A percentile compares a stretch with the other conserved stretches of the same genome.
Conservation (phyloP, 2,329 filamentous ascomycete genomes). For the Lachnellula cervina region DNA sequence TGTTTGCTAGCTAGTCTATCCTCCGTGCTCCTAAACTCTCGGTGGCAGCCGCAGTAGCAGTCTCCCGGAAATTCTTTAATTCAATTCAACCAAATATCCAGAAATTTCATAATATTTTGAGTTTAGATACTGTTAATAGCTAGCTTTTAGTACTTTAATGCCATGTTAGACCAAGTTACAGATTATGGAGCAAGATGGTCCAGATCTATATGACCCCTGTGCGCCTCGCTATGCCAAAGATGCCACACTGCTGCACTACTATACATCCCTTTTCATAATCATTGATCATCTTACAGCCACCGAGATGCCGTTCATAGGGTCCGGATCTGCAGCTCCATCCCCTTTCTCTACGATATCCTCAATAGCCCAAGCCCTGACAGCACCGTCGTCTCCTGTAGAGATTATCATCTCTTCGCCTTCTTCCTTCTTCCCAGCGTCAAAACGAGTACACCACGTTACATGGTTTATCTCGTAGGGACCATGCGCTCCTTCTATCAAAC, state of each 20-base stretch:
- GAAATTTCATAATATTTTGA: no score
- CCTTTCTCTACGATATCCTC: slow-evolving; percentile 18
- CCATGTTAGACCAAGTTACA: no score
- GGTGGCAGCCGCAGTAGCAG: no score
- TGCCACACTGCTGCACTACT: background rate
- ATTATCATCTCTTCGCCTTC: slow-evolving; percentile 77
- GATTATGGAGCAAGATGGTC: no score
- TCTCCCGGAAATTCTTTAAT: no score
- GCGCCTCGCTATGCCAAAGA: background rate
- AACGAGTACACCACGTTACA: slow-evolving; percentile 77
- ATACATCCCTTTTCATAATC: background rate
- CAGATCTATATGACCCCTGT: background rate
- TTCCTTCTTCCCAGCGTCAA: slow-evolving; percentile 56
- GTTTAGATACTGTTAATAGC: no score
- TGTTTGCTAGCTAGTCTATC: no score
- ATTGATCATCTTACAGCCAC: background rate
- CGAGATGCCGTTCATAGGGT: background rate
- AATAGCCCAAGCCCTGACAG: slow-evolving; percentile 76
- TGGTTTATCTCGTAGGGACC: slow-evolving; percentile 95
- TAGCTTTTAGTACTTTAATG: no score
- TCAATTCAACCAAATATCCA: no score
- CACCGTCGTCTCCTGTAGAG: slow-evolving; percentile 87
- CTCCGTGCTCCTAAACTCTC: no score
- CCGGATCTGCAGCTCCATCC: background rate
- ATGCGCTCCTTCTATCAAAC: slow-evolving; percentile 68